Evolutionary conservation across 805 yeast species (phyloP), one percentile per base, ranked within the genome.

Genomic region (Isabelozyma heimii): DNA sequence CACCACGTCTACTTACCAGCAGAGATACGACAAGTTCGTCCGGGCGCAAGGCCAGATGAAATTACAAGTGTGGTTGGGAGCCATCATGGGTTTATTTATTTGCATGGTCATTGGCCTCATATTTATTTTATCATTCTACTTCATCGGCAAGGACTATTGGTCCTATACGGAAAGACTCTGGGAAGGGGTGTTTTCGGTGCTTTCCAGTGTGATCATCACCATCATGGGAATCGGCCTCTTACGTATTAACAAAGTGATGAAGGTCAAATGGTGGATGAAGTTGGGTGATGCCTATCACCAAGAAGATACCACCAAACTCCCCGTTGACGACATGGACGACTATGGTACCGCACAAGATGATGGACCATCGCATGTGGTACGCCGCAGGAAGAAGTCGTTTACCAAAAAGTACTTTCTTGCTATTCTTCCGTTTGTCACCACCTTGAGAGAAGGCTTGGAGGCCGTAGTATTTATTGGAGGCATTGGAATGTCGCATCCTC

Each of bases 401-500:
- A 62, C 79, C 41, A 82, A 82, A 51, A 80, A 78, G 59, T 85
- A 89, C 61, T 84, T 92, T 3, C 70, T 87, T 65, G 88, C 86
- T 51, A 73, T 90, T 35, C 69, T 90, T 39, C 97, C 97, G 0
- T 84, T 91, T 59, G 78, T 91, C 43, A 91, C 97, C 1, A 85
- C 96, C 4, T 70, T 91, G 44, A 80, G 97, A 62, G 97, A 91
- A 66, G 96, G 97, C 1, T 71, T 91, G 46, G 97, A 91, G 66
- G 97, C 97, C 0, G 91, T 91, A 37, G 94, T 91, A 2, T 91
- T 91, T 58, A 77, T 91, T 40, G 97, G 97, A 3, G 97, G 97
- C 26, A 84, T 91, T 40, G 78, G 78, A 3, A 82, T 88, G 50
- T 81, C 83, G 35, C 88, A 83, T 53, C 90, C 92, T 5, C 62